phyloP scores from a whole-genome alignment of 2,329 filamentous ascomycete species.

The Aciculosporium take region DNA sequence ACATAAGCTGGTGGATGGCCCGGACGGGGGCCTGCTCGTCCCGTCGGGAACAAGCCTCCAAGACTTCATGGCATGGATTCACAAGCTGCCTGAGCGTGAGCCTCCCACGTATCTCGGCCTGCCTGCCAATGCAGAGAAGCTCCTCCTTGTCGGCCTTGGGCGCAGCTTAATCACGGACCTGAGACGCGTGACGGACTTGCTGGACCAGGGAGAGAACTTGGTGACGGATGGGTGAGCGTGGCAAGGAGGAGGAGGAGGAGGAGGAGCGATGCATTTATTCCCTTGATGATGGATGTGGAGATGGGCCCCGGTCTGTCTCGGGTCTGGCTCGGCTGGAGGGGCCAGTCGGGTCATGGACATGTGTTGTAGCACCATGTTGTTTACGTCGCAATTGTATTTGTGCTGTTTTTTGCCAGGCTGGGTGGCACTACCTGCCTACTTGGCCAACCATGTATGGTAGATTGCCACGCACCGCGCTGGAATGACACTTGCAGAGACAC shows the following conservation, averaged over 20 bases:
- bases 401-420: no score
- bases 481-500: no score
- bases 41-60: constrained; percentile 69
- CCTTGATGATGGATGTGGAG: no score
- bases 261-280: no score
- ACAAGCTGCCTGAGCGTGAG: constrained; percentile 82
- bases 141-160: constrained; percentile 79
- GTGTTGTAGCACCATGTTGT: no score
- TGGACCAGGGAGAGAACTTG: constrained; percentile 89
- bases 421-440: no score
- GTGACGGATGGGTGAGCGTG: constrained; percentile 44
- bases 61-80: constrained; percentile 86
- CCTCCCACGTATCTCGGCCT: constrained; percentile 89
- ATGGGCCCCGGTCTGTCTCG: no score
- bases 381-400: no score
- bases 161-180: constrained; percentile 72
- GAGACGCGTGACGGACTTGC: constrained; percentile 67
- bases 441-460: no score
- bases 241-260: constrained; percentile 1
- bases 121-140: constrained; percentile 90
- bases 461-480: no score
- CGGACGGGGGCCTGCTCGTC: constrained; percentile 51
- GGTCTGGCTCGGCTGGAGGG: no score
- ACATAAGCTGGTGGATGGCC: constrained; percentile 69
- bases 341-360: no score